A percentile compares a stretch with the other conserved stretches of the same genome.
phyloP scores from a whole-genome alignment of 1,139 yeast genomes.

The Kodamaea plutei region DNA sequence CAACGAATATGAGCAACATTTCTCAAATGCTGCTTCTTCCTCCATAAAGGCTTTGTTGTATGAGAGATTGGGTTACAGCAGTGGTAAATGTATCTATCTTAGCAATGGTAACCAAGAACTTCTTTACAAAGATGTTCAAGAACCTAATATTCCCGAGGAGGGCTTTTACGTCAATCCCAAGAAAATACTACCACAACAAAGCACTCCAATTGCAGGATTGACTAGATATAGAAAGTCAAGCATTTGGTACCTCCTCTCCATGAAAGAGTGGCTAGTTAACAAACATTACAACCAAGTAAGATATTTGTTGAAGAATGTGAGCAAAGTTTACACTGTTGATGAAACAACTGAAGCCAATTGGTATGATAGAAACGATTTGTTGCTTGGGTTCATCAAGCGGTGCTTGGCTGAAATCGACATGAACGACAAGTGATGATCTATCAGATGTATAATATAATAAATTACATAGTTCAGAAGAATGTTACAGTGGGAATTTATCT shows the following conservation, averaged over 20 bases:
- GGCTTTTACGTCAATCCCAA: conserved; percentile 35
- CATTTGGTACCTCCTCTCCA: conserved; percentile 74
- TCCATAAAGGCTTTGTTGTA: conserved; percentile 41
- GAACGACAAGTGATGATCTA: no score
- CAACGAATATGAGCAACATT: conserved; percentile 37
- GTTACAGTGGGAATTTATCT: no score
- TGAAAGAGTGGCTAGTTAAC: conserved; percentile 61
- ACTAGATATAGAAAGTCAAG: conserved; percentile 70
- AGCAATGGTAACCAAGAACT: conserved; percentile 14
- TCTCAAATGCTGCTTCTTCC: conserved; percentile 22
- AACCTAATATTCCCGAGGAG: conserved; percentile 18
- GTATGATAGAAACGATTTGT: conserved; percentile 34
- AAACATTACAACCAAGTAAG: conserved; percentile 25
- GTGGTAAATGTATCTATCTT: conserved; percentile 27
- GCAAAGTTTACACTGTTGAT: conserved; percentile 19
- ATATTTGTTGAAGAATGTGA: conserved; percentile 23
- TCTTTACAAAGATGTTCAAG: conserved; percentile 10
- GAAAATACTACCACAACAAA: conserved; percentile 33
- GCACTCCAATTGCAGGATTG: conserved; percentile 44
- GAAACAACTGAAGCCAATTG: no score
- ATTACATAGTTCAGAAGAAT: no score
- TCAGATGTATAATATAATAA: no score
- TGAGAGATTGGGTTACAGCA: conserved; percentile 39
- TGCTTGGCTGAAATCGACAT: no score
- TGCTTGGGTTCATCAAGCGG: conserved; percentile 31